Evolutionary conservation across 164 flowering plant genomes (phyloP), one percentile per base, ranked within the genome.

Genomic region (Aristolochia contorta): DNA sequence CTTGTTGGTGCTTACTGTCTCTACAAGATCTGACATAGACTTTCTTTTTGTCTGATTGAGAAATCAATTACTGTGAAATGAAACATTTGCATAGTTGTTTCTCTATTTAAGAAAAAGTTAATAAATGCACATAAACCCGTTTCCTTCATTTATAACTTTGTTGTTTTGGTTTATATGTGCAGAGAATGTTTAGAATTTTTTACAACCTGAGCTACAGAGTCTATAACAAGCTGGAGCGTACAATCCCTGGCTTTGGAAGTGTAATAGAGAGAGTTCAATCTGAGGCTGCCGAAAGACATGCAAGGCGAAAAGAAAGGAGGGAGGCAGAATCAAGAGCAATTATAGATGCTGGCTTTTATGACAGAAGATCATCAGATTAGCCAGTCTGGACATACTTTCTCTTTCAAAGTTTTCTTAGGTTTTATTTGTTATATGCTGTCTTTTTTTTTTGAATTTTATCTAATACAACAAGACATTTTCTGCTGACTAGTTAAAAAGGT

Each of bases 231-330:
- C 59, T 83, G 65, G 77, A 63, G 48, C 22, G 53, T 16, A 64
- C 71, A 10, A 61, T 86, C 51, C 94, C 91, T 14, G 96, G 93
- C 27, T 82, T 84, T 56, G 16, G 46, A 32, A 59, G 37, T 12
- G 60, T 79, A 41, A 61, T 83, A 82, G 77, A 79, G 43, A 77
- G 69, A 68, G 77, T 78, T n/a, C 33, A 62, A 1, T 76, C 67
- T 12, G 79, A 80, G 18, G n/a, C 56, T 37, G 62, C 30, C 0
- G 77, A 71, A 37, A 78, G 78, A 60, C 9, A 24, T 0, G 78
- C 63, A 5, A 63, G 62, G 47, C 65, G 69, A 59, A 53, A n/a
- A 49, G 66, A 58, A 59, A 72, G 58, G 74, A 77, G 67, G 67
- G 71, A 49, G 47, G 80, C 71, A 46, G 6, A 72, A 65, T 2